Evolutionary conservation across 108 stramenopile species (phyloP).

Genomic region (Thalassiosira profunda): DNA sequence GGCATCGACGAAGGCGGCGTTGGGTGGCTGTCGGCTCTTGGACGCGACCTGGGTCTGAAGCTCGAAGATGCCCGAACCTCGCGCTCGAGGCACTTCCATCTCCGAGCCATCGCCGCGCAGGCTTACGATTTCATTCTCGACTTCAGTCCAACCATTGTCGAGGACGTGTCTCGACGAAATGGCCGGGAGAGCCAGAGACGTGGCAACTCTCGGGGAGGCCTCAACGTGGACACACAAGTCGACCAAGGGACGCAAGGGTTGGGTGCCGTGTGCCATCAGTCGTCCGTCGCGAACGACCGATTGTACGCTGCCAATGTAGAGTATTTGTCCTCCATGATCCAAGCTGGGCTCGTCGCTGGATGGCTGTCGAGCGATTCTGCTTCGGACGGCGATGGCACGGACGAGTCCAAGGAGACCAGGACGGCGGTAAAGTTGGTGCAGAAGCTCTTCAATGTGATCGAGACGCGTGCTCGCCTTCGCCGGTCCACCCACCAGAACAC

Average conservation of each 20-base stretch:
- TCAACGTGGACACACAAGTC: constrained; percentile 25
- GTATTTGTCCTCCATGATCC: constrained; percentile 35
- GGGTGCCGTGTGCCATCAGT: constrained; percentile 20
- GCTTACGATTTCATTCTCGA: constrained; percentile 40
- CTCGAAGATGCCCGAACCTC: constrained; percentile 19
- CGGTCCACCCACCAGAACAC: constrained; percentile 24
- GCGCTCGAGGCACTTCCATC: constrained; percentile 8
- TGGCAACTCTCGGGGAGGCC: constrained; percentile 8
- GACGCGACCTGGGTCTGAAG: constrained; percentile 41
- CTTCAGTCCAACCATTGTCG: constrained; percentile 19
- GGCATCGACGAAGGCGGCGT: constrained; percentile 44
- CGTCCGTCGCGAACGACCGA: constrained; percentile 39
- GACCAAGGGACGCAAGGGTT: not conserved
- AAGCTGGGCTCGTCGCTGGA: constrained; percentile 32
- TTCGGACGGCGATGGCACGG: not conserved
- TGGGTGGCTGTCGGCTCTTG: constrained; percentile 41
- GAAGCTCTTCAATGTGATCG: constrained; percentile 38
- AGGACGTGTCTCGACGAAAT: too few relatives aligned
- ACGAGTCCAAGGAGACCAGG: not conserved
- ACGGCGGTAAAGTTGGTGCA: constrained; percentile 40
- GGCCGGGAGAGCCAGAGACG: constrained; percentile 8
- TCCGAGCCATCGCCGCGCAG: constrained; percentile 25
- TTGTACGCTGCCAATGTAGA: constrained; percentile 34
- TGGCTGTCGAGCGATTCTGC: constrained; percentile 19
- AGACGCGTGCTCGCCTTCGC: constrained; percentile 34